Conservation (phyloP, 768 basidiomycete genomes). For the Pleurotus ostreatus region DNA sequence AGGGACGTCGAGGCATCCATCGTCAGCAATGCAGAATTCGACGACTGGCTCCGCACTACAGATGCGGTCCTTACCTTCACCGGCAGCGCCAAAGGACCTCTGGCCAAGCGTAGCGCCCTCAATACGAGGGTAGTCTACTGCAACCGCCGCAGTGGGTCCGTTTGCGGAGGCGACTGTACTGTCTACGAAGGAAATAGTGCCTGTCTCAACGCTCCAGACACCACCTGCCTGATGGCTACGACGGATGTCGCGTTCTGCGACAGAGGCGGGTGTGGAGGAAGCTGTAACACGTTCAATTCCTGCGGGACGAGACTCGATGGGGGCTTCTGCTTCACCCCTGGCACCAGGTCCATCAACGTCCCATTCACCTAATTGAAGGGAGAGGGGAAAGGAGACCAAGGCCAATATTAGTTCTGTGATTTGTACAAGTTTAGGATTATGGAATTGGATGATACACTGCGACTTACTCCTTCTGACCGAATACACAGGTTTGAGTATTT, state of each 20-base stretch:
- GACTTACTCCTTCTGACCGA: too few relatives aligned
- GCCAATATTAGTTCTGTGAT: too few relatives aligned
- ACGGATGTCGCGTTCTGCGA: background rate
- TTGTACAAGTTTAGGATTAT: too few relatives aligned
- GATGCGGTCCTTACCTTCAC: too few relatives aligned
- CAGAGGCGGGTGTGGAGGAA: background rate
- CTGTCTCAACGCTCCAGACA: background rate
- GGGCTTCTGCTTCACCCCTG: slow-evolving; percentile 1
- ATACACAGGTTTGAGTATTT: too few relatives aligned
- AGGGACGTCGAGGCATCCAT: too few relatives aligned
- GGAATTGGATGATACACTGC: too few relatives aligned
- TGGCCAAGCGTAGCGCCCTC: background rate
- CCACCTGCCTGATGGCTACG: background rate
- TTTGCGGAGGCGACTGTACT: background rate
- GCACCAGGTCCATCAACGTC: background rate
- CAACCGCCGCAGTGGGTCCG: background rate
- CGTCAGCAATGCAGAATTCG: too few relatives aligned
- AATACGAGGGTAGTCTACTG: background rate
- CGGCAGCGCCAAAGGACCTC: background rate
- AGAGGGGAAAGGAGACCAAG: background rate
- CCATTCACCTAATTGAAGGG: background rate
- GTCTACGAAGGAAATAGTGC: background rate
- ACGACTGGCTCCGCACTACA: too few relatives aligned
- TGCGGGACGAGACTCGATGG: background rate
- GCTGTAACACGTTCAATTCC: background rate